Percentiles rank a stretch among this genome's conserved stretches.
Evolutionary conservation across 257 asterid genomes (phyloP).

Genomic region (Datura wrightii): DNA sequence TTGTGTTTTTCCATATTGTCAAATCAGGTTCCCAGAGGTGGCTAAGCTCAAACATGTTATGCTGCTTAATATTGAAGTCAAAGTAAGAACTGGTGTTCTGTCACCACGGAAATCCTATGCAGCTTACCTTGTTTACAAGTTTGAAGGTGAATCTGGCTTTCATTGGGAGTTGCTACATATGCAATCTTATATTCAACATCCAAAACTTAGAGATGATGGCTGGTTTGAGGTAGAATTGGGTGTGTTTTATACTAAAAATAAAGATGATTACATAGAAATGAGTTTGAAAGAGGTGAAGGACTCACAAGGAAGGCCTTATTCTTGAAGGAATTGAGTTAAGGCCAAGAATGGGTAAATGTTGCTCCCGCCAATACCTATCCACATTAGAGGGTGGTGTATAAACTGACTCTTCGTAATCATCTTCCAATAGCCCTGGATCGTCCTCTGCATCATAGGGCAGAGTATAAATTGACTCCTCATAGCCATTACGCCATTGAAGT

Average conservation of each 20-base stretch:
- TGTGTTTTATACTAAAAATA: neutral
- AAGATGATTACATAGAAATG: neutral
- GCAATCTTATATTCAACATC: neutral
- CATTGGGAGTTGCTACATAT: neutral
- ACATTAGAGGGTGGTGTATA: neutral
- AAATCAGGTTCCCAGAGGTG: neutral
- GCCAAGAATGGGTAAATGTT: neutral
- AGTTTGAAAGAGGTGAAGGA: neutral
- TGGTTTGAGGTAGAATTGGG: too few species aligned
- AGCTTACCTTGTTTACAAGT: neutral
- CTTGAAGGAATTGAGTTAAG: conserved; percentile 11
- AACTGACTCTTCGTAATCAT: too few species aligned
- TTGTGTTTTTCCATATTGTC: neutral
- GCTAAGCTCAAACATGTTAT: neutral
- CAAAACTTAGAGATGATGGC: neutral
- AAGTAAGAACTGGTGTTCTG: neutral
- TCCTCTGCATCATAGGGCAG: neutral
- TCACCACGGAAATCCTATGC: neutral
- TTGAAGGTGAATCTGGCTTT: neutral
- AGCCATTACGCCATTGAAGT: neutral
- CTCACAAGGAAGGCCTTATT: neutral
- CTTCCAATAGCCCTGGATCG: too few species aligned
- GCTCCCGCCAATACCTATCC: neutral
- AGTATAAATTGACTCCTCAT: neutral
- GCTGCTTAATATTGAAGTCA: neutral